These are phyloP conservation scores for Cladosporium sp. DNA, from an alignment of 2,329 filamentous ascomycete species.

Conservation along the genomic window DNA sequence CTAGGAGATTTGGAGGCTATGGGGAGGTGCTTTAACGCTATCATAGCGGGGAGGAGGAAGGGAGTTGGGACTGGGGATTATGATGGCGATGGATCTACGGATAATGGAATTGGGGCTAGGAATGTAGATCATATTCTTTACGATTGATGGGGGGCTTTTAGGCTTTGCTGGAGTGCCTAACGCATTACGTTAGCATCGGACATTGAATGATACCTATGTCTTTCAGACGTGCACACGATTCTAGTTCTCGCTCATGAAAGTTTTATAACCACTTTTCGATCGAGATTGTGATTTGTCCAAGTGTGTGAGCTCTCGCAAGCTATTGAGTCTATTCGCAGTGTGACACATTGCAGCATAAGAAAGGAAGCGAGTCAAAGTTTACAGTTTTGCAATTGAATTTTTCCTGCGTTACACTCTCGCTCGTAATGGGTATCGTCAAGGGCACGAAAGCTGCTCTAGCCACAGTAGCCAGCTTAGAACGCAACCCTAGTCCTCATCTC, in stretches of 20 bases:
- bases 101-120: background rate
- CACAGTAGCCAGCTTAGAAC: too few relatives aligned
- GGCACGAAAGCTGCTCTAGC: background rate
- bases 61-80: constrained; percentile 63
- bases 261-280: background rate
- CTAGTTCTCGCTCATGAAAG: background rate
- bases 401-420: background rate
- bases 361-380: background rate
- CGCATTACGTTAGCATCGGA: background rate
- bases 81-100: background rate
- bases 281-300: background rate
- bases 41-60: constrained; percentile 66
- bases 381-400: background rate
- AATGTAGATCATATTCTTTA: background rate
- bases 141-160: background rate
- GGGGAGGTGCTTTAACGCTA: constrained; percentile 68
- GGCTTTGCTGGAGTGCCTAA: background rate
- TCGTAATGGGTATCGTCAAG: constrained; percentile 14
- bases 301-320: background rate
- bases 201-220: background rate
- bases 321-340: too few relatives aligned
- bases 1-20: constrained; percentile 82
- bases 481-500: constrained; percentile 42
- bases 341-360: background rate
- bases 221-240: background rate